Conservation (phyloP, 1,139 yeast genomes). For the Lodderomyces parapsilosis region DNA sequence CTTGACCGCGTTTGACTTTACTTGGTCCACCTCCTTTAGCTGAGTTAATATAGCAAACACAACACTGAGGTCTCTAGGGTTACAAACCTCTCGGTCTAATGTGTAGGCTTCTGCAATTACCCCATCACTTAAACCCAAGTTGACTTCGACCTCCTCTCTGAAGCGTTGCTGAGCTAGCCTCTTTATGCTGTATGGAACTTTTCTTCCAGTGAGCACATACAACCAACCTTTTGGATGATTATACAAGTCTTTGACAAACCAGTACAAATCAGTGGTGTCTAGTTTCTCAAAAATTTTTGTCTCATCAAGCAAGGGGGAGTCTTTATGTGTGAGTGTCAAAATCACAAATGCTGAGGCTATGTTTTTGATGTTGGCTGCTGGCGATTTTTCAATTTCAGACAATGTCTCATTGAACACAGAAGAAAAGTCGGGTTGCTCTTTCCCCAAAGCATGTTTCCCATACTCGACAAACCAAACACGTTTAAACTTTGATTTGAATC, state of each 20-base stretch:
- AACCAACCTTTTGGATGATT: constrained; percentile 39
- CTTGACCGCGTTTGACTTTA: constrained; percentile 32
- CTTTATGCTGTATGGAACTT: constrained; percentile 33
- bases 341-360: constrained; percentile 50
- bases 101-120: constrained; percentile 15
- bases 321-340: constrained; percentile 8
- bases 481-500: constrained; percentile 63
- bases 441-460: constrained; percentile 27
- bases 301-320: constrained; percentile 32
- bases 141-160: constrained; percentile 18
- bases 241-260: constrained; percentile 51
- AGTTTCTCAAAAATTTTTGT: constrained; percentile 52
- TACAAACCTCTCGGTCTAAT: constrained; percentile 19
- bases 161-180: constrained; percentile 30
- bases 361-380: constrained; percentile 49
- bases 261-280: constrained; percentile 42
- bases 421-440: constrained; percentile 5
- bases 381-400: constrained; percentile 44
- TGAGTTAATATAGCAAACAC: constrained; percentile 48
- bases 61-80: constrained; percentile 7
- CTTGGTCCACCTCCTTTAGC: constrained; percentile 18
- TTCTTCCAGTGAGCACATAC: constrained; percentile 37
- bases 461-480: constrained; percentile 66
- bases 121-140: constrained; percentile 16
- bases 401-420: constrained; percentile 26